A percentile compares a stretch with the other conserved stretches of the same genome.
phyloP scores from a whole-genome alignment of 345 rosid species.

The Gossypium herbaceum region DNA sequence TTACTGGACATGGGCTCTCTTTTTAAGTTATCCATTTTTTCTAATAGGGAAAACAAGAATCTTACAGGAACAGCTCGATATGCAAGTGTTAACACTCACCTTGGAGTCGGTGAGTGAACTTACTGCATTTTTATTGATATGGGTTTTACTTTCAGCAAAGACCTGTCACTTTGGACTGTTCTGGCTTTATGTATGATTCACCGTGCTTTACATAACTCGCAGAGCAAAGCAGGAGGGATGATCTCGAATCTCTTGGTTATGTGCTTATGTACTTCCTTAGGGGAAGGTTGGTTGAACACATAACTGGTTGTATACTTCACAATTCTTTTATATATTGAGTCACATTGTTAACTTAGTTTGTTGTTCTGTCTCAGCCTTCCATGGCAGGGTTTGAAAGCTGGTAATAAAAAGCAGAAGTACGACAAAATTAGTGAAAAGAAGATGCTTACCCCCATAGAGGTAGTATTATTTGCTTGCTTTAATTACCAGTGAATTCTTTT shows the following conservation, averaged over 20 bases:
- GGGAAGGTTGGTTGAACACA: conserved; percentile 61
- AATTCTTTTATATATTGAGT: not conserved
- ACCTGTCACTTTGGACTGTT: not conserved
- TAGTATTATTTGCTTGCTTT: conserved; percentile 20
- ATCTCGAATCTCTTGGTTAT: conserved; percentile 98
- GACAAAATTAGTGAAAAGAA: conserved; percentile 97
- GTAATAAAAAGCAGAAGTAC: conserved; percentile 97
- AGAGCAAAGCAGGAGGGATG: conserved; percentile 99
- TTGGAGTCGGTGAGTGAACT: conserved; percentile 74
- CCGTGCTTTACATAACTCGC: conserved; percentile 11
- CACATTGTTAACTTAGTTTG: conserved; percentile 12
- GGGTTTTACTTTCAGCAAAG: not conserved
- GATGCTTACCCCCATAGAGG: conserved; percentile 92
- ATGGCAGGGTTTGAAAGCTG: conserved; percentile 97
- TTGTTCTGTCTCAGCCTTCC: conserved; percentile 61
- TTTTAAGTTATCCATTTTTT: conserved; percentile 19
- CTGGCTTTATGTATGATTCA: not conserved
- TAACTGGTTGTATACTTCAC: conserved; percentile 10
- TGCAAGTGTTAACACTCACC: conserved; percentile 98
- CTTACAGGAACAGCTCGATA: conserved; percentile 99
- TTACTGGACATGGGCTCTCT: conserved; percentile 1
- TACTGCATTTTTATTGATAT: not conserved
- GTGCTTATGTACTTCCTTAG: conserved; percentile 95
- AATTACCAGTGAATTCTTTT: not conserved
- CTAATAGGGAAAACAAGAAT: conserved; percentile 91